A percentile compares a stretch with the other conserved stretches of the same genome.
phyloP scores from a whole-genome alignment of 768 basidiomycete genomes.

The Mycena belliarum region DNA sequence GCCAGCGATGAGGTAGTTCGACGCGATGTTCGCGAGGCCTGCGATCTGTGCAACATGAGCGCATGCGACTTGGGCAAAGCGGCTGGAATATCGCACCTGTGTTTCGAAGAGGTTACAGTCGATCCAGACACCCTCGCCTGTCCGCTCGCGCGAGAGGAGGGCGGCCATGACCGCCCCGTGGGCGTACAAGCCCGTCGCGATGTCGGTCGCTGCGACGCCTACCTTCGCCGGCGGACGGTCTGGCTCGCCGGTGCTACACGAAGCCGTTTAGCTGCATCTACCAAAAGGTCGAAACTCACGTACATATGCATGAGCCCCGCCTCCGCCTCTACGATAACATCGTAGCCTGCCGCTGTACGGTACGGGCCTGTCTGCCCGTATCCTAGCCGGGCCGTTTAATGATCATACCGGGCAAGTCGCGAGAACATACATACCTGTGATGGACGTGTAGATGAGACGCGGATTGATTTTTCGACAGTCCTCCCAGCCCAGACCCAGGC shows the following conservation, averaged over 20 bases:
- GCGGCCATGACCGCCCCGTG: slow-evolving; percentile 94
- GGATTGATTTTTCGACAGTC: slow-evolving; percentile 79
- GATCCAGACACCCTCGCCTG: slow-evolving; percentile 87
- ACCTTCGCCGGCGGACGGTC: slow-evolving; percentile 88
- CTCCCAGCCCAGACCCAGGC: slow-evolving; percentile 85
- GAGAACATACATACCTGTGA: slow-evolving; percentile 61
- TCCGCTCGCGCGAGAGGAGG: slow-evolving; percentile 76
- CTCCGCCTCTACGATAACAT: slow-evolving; percentile 85
- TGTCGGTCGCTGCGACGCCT: slow-evolving; percentile 92
- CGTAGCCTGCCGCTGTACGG: slow-evolving; percentile 80
- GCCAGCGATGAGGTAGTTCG: slow-evolving; percentile 88
- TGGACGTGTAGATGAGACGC: slow-evolving; percentile 81
- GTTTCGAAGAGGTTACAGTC: slow-evolving; percentile 93
- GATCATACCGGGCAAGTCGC: neutral
- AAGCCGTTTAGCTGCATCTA: neutral
- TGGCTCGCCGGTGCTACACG: slow-evolving; percentile 78
- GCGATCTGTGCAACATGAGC: slow-evolving; percentile 58
- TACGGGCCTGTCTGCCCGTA: slow-evolving; percentile 92
- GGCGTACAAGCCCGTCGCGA: slow-evolving; percentile 85
- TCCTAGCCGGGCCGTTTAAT: slow-evolving; percentile 39
- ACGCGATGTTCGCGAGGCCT: slow-evolving; percentile 88
- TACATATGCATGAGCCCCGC: slow-evolving; percentile 95
- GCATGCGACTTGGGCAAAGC: neutral
- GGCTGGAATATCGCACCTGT: slow-evolving; percentile 52
- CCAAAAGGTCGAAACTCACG: slow-evolving; percentile 28